Evolutionary conservation across 2,329 filamentous ascomycete genomes (phyloP), one percentile per base, ranked within the genome.

Genomic region (Cercospora nicotianae): DNA sequence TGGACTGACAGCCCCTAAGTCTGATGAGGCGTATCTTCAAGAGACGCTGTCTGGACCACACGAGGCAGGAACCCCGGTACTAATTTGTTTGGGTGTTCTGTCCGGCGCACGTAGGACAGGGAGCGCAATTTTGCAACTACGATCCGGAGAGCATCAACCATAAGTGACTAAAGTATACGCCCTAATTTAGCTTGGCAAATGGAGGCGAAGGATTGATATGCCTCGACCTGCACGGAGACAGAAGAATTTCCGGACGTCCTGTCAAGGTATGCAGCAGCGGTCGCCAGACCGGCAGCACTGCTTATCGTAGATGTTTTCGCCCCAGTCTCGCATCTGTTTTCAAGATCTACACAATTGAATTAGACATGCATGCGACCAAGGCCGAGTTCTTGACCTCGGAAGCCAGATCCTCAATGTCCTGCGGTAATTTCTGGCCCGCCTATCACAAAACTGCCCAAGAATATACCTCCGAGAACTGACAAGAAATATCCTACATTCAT

Each of bases 401-500:
- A 2, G 6, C 23, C 23, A 26, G 7, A 6, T 9, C 26, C 23
- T 55, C 48, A 55, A 55, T 55, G 48, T 13, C 48, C 48, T n/a
- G 48, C 23, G 13, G 48, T 26, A n/a, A 55, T 26, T 55, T 55
- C 48, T 28, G 23, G 48, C 7, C 48, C 48, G 26, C 48, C 48
- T 1, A 55, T 16, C 1, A 55, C 48, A 55, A 55, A 55, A 9
- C 48, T 55, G n/a, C 94, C 94, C n/a, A 95, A 75, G 76, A 97
- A 97, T 1, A 89, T 86, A 13, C 90, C 90, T 5, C 83, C 89
- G 9, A 95, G 83, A 13, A 94, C 85, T 0, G 91, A 92, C 66
- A 92, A 79, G 77, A 94, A 93, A 77, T 94, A 94, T 12, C 91
- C 92, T 12, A 94, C 86, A 74, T 94, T 94, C 84, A 91, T 89